These are phyloP conservation scores for Mycena indigotica DNA, from an alignment of 768 basidiomycete genomes.

Conservation along the genomic window DNA sequence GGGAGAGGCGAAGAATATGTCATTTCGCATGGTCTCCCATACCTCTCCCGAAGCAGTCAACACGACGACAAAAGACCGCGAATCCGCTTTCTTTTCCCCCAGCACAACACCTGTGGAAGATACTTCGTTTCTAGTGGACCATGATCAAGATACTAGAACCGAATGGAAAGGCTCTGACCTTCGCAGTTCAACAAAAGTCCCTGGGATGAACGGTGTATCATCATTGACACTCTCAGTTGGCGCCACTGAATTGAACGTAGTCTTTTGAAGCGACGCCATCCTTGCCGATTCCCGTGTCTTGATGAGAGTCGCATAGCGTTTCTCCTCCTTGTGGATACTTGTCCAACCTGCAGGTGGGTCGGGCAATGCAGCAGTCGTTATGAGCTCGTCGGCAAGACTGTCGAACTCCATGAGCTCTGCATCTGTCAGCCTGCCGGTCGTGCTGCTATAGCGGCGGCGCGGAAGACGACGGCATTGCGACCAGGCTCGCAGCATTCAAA, in stretches of 20 bases:
- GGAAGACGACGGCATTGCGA: background rate
- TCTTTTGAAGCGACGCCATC: conserved; percentile 27
- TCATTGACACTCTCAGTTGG: conserved; percentile 17
- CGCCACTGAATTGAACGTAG: conserved; percentile 24
- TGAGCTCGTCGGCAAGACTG: conserved; percentile 33
- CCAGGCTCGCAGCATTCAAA: background rate
- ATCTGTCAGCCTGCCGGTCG: background rate
- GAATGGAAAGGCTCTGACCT: conserved; percentile 36
- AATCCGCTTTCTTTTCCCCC: conserved; percentile 28
- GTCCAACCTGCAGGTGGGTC: conserved; percentile 37
- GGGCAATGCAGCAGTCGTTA: conserved; percentile 33
- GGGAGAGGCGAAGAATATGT: conserved; percentile 65
- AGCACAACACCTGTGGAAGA: conserved; percentile 39
- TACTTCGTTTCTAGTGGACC: conserved; percentile 33
- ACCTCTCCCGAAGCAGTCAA: conserved; percentile 55
- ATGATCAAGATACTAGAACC: background rate
- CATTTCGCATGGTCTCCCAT: conserved; percentile 48
- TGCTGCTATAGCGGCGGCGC: background rate
- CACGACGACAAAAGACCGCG: conserved; percentile 14
- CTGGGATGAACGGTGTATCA: conserved; percentile 34
- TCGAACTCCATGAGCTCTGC: conserved; percentile 18
- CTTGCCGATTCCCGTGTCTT: conserved; percentile 7
- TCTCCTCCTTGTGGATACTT: conserved; percentile 42
- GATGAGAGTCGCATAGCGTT: conserved; percentile 30
- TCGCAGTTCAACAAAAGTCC: conserved; percentile 56